phyloP scores from a whole-genome alignment of 1,284 basidiomycete species.

The Porodaedalea pini region DNA sequence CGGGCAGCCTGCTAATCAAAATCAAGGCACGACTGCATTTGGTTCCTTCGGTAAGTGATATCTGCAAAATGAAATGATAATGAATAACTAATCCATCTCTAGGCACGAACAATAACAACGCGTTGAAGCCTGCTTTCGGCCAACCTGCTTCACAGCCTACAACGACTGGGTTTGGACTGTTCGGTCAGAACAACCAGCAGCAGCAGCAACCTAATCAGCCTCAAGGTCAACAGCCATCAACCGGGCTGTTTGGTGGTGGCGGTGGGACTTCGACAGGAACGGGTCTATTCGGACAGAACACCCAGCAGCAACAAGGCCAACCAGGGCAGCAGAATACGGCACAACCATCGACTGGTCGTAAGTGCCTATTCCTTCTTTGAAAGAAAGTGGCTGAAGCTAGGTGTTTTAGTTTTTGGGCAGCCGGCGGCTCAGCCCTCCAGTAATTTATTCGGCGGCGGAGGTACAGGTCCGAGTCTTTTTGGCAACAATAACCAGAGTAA shows the following conservation, averaged over 20 bases:
- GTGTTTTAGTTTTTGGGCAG: slow-evolving; percentile 25
- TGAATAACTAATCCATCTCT: background rate
- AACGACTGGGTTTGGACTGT: slow-evolving; percentile 26
- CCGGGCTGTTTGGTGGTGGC: slow-evolving; percentile 24
- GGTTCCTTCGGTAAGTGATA: slow-evolving; percentile 22
- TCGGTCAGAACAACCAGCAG: slow-evolving; percentile 33
- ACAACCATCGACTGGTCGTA: slow-evolving; percentile 32
- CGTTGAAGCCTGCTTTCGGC: slow-evolving; percentile 25
- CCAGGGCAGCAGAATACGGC: slow-evolving; percentile 31
- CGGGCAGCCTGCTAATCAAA: slow-evolving; percentile 21
- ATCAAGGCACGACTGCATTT: slow-evolving; percentile 20
- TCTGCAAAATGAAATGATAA: too few relatives aligned
- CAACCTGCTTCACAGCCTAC: slow-evolving; percentile 22
- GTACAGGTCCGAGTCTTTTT: slow-evolving; percentile 41
- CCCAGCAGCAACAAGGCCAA: slow-evolving; percentile 32
- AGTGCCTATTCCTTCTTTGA: slow-evolving; percentile 17
- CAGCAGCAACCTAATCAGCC: slow-evolving; percentile 24
- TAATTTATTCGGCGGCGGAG: slow-evolving; percentile 27
- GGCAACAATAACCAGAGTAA: slow-evolving; percentile 30
- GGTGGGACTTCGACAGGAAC: slow-evolving; percentile 20
- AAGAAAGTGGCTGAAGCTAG: background rate
- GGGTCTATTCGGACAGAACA: slow-evolving; percentile 32
- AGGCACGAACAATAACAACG: slow-evolving; percentile 13
- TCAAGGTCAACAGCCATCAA: slow-evolving; percentile 12
- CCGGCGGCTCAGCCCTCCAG: slow-evolving; percentile 26